Evolutionary conservation across 768 basidiomycete genomes (phyloP), one percentile per base, ranked within the genome.

Genomic region (Porpolomopsis calyptriformis): DNA sequence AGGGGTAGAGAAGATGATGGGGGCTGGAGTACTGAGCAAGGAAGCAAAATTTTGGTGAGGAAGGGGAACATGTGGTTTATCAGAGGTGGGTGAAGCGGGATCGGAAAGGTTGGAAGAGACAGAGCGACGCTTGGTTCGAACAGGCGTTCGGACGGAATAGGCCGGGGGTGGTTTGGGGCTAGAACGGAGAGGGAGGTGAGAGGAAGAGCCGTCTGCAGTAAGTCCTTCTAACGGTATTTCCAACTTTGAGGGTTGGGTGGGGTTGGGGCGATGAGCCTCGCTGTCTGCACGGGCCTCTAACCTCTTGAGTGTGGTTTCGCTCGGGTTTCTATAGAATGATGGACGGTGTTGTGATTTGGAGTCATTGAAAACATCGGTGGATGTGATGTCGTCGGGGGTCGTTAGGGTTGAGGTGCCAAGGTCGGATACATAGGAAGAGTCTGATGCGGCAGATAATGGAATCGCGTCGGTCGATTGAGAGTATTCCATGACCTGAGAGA

Each of bases 121-220:
- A 2, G 92, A 96, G 19, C 94, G 85, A 3, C 94, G 82, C 60
- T 99, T 99, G 2, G 94, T 98, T 9, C 93, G 79, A 3, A 83
- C 90, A 3, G 94, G 94, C 0, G 94, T 99, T 9, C 93, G 85
- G 19, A 80, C 67, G 3, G 89, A 80, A 52, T 76, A 67, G 0
- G 73, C 59, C 23, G 82, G 80, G 22, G 87, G 76, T 11, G 70
- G 60, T 46, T 69, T 71, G 22, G 57, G 50, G 4, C 43, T 41
- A 4, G 56, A 24, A 47, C 33, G 51, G 64, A 11, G 45, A 55
- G 48, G 9, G 10, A 5, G 34, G 24, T 24, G 8, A 12, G 27
- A 20, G 20, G 37, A 20, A 37, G 36, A 22, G 16, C 18, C 18
- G 19, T 20, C 11, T 14, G 14, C 9, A 27, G n/a, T 16, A 19